phyloP scores from a whole-genome alignment of 192 early-diverging fungal species.

The Radiomyces spectabilis region DNA sequence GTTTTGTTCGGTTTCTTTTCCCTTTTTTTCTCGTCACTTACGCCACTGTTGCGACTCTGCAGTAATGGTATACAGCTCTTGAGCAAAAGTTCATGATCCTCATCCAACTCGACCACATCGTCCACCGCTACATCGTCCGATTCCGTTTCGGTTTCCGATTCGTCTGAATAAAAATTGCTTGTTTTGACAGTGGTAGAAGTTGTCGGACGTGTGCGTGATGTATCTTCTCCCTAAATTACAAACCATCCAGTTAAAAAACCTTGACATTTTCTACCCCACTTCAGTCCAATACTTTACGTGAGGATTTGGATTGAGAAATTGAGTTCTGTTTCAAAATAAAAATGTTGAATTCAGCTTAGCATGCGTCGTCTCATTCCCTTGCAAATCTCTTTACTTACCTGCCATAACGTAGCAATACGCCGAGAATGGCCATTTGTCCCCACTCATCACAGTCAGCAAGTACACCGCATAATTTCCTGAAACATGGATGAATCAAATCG shows the following conservation, averaged over 20 bases:
- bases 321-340: constrained; percentile 11
- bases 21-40: constrained; percentile 15
- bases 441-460: constrained; percentile 91
- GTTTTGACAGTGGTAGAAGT: constrained; percentile 8
- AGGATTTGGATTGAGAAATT: constrained; percentile 57
- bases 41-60: constrained; percentile 79
- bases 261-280: neutral
- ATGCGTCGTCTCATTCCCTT: neutral
- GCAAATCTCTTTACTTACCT: constrained; percentile 32
- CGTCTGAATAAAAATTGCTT: constrained; percentile 38
- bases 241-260: neutral
- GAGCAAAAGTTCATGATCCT: constrained; percentile 74
- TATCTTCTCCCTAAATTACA: constrained; percentile 15
- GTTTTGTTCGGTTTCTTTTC: neutral
- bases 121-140: neutral
- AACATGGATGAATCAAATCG: constrained; percentile 85
- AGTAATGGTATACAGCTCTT: constrained; percentile 62
- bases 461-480: constrained; percentile 78
- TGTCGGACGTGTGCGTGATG: neutral
- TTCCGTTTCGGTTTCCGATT: constrained; percentile 6
- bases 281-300: too few species aligned
- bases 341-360: neutral
- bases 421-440: constrained; percentile 85
- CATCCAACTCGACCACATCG: constrained; percentile 49
- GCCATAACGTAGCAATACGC: constrained; percentile 74